Base-by-base conservation (phyloP, 768 basidiomycete species). In the Lactifluus echinatus region DNA sequence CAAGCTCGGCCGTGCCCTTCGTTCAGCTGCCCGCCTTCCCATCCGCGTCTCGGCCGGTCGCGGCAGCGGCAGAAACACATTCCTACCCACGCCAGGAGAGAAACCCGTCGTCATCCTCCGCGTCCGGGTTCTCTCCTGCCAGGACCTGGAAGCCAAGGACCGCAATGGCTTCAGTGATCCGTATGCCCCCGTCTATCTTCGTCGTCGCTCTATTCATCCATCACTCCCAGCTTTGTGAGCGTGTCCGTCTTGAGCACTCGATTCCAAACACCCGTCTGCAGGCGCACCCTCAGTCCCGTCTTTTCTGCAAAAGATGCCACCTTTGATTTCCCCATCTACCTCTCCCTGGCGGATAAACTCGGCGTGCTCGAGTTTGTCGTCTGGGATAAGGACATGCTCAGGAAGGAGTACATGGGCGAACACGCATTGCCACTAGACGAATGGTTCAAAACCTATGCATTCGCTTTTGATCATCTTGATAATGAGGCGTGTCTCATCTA, bases 371-470 rank as follows among this genome's bases (percentile, higher is more conserved):
- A 97, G 70, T 74, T 92, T 33, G 84, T 96, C 12, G 77, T 93
- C 0, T 99, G 95, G 94, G 93, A 94, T 71, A 93, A 87, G 73
- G 94, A 97, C 70, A 74, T 89, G 63, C 69, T 93, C 55, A 80
- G 77, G 65, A 96, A 93, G 73, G 95, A 97, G 44, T 99, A 96
- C 68, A 77, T 99, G 15, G 96, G 96, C 15, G 95, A 99, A 70
- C 79, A 81, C 4, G 79, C 85, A 0, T 62, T 97, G 7, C 79
- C 82, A 0, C 67, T 95, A n/a, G 84, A 84, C 19, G 83, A 89
- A 33, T 95, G 92, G 91, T 96, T 93, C 65, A 75, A 66, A 55
- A 72, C 68, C 24, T 70, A 70, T 17, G 71, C 73, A 0, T 79
- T 76, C 57, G 78, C 66, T 11, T 93, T 80, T 71, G 77, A 81